Evolutionary conservation across 2,329 filamentous ascomycete genomes (phyloP).

Genomic region (Diaporthe humulicola): DNA sequence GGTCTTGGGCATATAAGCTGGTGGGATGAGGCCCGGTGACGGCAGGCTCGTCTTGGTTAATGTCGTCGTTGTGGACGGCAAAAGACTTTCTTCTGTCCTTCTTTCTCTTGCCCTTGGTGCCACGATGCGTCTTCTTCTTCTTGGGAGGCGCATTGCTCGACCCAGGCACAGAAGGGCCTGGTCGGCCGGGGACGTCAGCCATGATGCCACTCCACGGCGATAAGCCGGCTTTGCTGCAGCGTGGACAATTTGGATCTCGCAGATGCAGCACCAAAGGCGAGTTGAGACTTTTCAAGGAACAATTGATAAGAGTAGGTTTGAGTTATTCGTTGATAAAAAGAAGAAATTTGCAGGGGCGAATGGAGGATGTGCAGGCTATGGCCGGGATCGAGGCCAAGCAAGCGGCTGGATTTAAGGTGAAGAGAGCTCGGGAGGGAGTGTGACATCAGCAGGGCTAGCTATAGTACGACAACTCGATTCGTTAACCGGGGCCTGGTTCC

Average conservation of each 20-base stretch:
- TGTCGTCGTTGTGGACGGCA: slow-evolving; percentile 72
- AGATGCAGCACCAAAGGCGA: not conserved
- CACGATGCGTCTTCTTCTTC: slow-evolving; percentile 82
- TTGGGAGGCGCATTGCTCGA: slow-evolving; percentile 42
- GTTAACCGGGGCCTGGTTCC: not conserved
- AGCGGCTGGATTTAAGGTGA: not conserved
- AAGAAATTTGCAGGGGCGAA: slow-evolving; percentile 17
- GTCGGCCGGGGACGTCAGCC: slow-evolving; percentile 2
- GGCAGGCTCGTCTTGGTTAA: slow-evolving; percentile 49
- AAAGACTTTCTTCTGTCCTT: slow-evolving; percentile 85
- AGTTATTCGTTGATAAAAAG: not conserved
- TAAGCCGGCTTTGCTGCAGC: slow-evolving; percentile 13
- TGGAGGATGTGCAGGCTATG: not conserved
- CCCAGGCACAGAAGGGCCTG: slow-evolving; percentile 29
- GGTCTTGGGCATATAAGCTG: slow-evolving; percentile 64
- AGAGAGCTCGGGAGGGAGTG: slow-evolving; percentile 18
- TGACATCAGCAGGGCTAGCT: slow-evolving; percentile 16
- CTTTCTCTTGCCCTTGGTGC: slow-evolving; percentile 74
- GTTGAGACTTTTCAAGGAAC: not conserved
- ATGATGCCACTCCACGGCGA: slow-evolving; percentile 9
- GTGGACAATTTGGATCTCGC: not conserved
- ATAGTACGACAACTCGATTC: not conserved
- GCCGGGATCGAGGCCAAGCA: slow-evolving; percentile 13
- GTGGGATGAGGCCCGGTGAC: slow-evolving; percentile 48
- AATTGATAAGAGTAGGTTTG: not conserved